A percentile compares a stretch with the other conserved stretches of the same genome.
Evolutionary conservation across 2,329 filamentous ascomycete genomes (phyloP).

Genomic region (Penicillium sp.): DNA sequence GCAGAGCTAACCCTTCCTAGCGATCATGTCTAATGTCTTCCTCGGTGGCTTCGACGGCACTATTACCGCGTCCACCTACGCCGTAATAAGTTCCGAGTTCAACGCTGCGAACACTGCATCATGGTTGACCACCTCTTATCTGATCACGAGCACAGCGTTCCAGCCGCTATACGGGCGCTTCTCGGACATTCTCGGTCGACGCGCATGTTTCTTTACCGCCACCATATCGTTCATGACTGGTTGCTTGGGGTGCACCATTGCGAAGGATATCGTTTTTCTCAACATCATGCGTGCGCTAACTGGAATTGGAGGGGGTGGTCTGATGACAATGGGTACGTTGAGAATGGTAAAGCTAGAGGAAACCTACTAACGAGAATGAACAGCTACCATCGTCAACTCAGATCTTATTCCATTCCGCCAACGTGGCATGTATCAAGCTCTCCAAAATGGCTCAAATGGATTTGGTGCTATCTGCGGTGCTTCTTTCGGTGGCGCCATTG

Average conservation of each 20-base stretch:
- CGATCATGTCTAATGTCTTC: constrained; percentile 63
- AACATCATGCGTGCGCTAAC: constrained; percentile 67
- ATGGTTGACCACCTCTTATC: constrained; percentile 58
- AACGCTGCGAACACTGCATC: constrained; percentile 45
- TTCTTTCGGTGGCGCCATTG: constrained; percentile 43
- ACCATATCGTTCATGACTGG: constrained; percentile 60
- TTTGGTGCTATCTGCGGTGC: constrained; percentile 58
- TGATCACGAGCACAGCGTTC: constrained; percentile 62
- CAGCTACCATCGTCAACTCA: constrained; percentile 62
- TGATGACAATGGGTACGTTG: constrained; percentile 56
- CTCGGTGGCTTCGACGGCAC: constrained; percentile 52
- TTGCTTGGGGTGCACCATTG: constrained; percentile 66
- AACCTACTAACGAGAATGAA: background rate
- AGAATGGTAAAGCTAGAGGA: background rate
- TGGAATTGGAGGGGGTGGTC: constrained; percentile 67
- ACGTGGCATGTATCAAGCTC: constrained; percentile 66
- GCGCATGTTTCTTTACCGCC: constrained; percentile 58
- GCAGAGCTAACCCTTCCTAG: constrained; percentile 21
- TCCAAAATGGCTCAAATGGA: constrained; percentile 58
- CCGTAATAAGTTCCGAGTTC: constrained; percentile 47
- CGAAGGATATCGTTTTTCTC: constrained; percentile 63
- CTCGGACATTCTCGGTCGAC: constrained; percentile 64
- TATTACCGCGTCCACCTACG: constrained; percentile 45
- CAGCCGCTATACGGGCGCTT: constrained; percentile 69
- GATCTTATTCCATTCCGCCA: constrained; percentile 70